A percentile compares a stretch with the other conserved stretches of the same genome.
phyloP scores from a whole-genome alignment of 108 stramenopile species.

The Pseudonitzschia delicatissima region DNA sequence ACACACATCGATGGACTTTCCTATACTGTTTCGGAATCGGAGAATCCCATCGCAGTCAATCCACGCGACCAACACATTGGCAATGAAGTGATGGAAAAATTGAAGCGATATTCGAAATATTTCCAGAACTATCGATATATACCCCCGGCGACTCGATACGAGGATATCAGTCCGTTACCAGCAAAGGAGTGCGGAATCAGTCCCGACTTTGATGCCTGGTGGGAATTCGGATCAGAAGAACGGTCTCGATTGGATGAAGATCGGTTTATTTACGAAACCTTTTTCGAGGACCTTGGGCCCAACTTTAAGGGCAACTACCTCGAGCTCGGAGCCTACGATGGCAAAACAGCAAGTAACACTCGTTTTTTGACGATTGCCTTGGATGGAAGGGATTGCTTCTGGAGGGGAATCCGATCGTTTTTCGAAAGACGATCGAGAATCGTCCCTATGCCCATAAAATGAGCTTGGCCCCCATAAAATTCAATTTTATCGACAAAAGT shows the following conservation, averaged over 20 bases:
- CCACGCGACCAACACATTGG: too few relatives aligned
- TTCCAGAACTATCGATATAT: constrained; percentile 11
- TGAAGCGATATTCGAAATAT: constrained; percentile 27
- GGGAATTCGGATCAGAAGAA: background rate
- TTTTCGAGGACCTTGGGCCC: constrained; percentile 17
- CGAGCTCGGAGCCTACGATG: constrained; percentile 62
- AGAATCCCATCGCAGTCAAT: too few relatives aligned
- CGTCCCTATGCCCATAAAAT: constrained; percentile 48
- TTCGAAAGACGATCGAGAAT: constrained; percentile 27
- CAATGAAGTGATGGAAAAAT: too few relatives aligned
- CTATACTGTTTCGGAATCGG: too few relatives aligned
- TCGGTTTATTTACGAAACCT: constrained; percentile 33
- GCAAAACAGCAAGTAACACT: constrained; percentile 45
- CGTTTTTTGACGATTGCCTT: constrained; percentile 54
- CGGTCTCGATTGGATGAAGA: constrained; percentile 36
- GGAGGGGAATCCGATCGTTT: constrained; percentile 46
- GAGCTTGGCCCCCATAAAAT: constrained; percentile 40
- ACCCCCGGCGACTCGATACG: background rate
- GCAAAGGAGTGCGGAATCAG: constrained; percentile 5
- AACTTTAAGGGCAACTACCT: constrained; percentile 40
- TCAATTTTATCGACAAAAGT: constrained; percentile 33
- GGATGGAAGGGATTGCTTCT: constrained; percentile 53
- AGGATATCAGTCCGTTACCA: background rate
- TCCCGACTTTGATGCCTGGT: constrained; percentile 5
- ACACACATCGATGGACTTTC: too few relatives aligned